Conservation (phyloP, 1,139 yeast genomes). For the Candida glucosophila region DNA sequence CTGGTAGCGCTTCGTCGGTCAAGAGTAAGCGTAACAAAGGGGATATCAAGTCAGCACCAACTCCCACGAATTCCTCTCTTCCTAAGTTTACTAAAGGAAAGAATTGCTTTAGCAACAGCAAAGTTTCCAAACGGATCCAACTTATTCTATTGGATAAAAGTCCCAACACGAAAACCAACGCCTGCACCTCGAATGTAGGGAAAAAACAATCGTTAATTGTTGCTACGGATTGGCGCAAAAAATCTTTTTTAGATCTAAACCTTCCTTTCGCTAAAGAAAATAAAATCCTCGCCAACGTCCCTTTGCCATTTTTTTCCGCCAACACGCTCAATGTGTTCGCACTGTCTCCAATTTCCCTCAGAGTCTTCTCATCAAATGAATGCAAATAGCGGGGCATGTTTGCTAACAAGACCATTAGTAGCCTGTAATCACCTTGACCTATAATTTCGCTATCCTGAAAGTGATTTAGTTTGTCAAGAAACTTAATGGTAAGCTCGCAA, state of each 20-base stretch:
- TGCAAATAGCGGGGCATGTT: constrained; percentile 80
- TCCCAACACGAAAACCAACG: constrained; percentile 69
- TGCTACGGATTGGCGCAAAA: constrained; percentile 69
- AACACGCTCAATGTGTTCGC: constrained; percentile 50
- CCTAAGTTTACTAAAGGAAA: constrained; percentile 73
- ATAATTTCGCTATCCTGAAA: constrained; percentile 69
- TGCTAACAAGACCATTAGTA: constrained; percentile 64
- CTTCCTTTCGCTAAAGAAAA: constrained; percentile 69
- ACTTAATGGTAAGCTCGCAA: constrained; percentile 67
- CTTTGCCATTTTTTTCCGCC: constrained; percentile 51
- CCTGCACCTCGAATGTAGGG: constrained; percentile 67
- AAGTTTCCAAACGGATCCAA: constrained; percentile 76
- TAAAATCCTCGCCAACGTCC: constrained; percentile 63
- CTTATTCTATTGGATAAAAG: constrained; percentile 63
- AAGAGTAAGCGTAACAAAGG: constrained; percentile 76
- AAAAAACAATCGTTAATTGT: constrained; percentile 62
- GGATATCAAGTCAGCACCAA: constrained; percentile 91
- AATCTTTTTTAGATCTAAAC: constrained; percentile 84
- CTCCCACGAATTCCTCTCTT: constrained; percentile 73
- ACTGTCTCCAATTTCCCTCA: constrained; percentile 46
- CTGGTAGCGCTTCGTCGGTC: constrained; percentile 83
- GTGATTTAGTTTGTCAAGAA: constrained; percentile 63
- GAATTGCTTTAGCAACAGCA: constrained; percentile 64
- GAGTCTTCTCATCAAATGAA: constrained; percentile 53
- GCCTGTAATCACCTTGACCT: constrained; percentile 62